These are phyloP conservation scores for Coccomyxa sp. DNA, from an alignment of 139 green algal species.

Conservation along the genomic window DNA sequence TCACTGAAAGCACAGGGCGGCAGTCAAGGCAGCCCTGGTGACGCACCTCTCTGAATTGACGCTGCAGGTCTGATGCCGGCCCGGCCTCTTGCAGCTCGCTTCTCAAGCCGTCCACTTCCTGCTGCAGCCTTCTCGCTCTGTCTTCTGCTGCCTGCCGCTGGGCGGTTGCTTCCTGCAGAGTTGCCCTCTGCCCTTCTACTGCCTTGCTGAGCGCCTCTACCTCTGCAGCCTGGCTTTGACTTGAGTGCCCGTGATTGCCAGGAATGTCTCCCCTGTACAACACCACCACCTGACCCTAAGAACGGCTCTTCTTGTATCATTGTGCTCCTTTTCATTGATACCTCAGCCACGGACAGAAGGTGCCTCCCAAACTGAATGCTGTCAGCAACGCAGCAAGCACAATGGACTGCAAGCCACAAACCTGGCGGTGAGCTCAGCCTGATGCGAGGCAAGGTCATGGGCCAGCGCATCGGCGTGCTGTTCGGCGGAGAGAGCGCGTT, in stretches of 20 bases:
- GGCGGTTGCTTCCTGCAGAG: constrained; percentile 1
- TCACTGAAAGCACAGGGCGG: constrained; percentile 5
- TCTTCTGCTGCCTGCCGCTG: constrained; percentile 10
- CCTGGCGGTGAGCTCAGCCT: not conserved
- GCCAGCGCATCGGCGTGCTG: constrained; percentile 22
- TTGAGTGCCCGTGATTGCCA: not conserved
- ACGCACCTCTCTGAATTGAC: constrained; percentile 32
- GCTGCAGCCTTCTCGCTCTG: constrained; percentile 14
- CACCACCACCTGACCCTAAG: too few species aligned
- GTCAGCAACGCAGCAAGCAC: too few species aligned
- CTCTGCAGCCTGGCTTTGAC: constrained; percentile 11
- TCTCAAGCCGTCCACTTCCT: constrained; percentile 22
- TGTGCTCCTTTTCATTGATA: too few species aligned
- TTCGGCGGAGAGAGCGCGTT: constrained; percentile 24
- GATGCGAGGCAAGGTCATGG: not conserved
- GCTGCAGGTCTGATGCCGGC: constrained; percentile 44
- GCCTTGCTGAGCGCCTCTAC: constrained; percentile 10
- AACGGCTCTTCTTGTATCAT: too few species aligned
- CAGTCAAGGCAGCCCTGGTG: constrained; percentile 43
- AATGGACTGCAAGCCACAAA: not conserved
- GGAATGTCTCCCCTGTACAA: too few species aligned
- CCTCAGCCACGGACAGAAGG: too few species aligned
- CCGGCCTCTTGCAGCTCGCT: constrained; percentile 24
- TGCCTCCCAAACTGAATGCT: too few species aligned
- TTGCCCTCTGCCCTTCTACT: constrained; percentile 11